Evolutionary conservation across 2,329 filamentous ascomycete species (phyloP).

Genomic region (Elsinoe australis): DNA sequence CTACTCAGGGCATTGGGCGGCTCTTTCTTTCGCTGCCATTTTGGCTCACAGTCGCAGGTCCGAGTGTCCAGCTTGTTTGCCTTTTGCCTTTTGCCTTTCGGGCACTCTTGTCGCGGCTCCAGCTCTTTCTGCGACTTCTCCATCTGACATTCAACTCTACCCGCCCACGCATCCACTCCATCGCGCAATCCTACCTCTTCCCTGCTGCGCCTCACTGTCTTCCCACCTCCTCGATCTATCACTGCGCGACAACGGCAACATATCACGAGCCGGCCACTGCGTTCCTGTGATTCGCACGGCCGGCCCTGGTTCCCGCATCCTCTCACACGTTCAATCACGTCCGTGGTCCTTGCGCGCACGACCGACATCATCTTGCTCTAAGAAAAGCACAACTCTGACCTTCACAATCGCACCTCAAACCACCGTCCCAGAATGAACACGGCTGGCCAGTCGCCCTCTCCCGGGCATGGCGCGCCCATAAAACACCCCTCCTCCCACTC

Average conservation of each 20-base stretch:
- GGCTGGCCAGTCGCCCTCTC: conserved; percentile 14
- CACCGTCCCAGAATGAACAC: conserved; percentile 8
- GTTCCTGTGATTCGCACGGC: conserved; percentile 7
- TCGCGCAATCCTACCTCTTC: neutral
- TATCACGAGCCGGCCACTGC: conserved; percentile 13
- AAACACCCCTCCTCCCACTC: conserved; percentile 12
- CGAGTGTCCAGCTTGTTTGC: too few species aligned
- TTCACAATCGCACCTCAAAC: neutral
- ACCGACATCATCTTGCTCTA: neutral
- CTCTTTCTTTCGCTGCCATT: too few species aligned
- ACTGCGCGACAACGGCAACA: neutral
- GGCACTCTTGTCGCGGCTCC: too few species aligned
- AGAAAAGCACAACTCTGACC: conserved; percentile 3
- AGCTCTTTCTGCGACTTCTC: too few species aligned
- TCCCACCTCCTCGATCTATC: neutral
- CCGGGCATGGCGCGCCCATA: conserved; percentile 8
- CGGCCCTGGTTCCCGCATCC: neutral
- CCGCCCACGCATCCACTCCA: neutral
- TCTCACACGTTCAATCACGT: neutral
- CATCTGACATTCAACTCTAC: neutral
- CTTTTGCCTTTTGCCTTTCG: too few species aligned
- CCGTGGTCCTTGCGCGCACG: conserved; percentile 14
- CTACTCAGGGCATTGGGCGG: too few species aligned
- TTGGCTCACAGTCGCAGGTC: too few species aligned
- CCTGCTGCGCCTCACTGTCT: neutral